These are phyloP conservation scores for Ophiosphaerella narmari DNA, from an alignment of 2,329 filamentous ascomycete genomes.

Conservation along the genomic window DNA sequence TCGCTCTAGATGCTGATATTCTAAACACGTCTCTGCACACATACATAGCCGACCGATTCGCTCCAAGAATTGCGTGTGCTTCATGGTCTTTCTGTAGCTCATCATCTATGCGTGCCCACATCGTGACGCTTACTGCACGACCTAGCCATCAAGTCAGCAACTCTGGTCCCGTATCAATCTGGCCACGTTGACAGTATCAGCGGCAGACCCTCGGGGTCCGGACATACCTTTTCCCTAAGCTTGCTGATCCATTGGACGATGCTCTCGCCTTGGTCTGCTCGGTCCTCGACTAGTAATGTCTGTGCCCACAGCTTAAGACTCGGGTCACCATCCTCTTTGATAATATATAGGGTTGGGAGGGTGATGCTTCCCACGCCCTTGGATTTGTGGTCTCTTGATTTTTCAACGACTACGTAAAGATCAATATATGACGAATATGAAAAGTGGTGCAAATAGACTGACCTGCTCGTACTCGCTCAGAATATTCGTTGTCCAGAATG, in stretches of 20 bases:
- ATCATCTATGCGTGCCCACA: background rate
- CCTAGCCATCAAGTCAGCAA: constrained; percentile 30
- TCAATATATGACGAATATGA: constrained; percentile 2
- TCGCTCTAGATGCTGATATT: background rate
- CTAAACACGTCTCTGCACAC: background rate
- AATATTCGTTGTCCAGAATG: constrained; percentile 93
- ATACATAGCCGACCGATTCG: constrained; percentile 3
- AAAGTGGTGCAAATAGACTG: background rate
- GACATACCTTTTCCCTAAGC: constrained; percentile 87
- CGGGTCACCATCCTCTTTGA: constrained; percentile 94
- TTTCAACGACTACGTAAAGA: constrained; percentile 73
- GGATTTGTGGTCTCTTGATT: constrained; percentile 84
- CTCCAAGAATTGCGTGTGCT: constrained; percentile 1
- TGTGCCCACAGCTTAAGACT: constrained; percentile 96
- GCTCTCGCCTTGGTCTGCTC: constrained; percentile 91
- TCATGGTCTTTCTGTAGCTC: background rate
- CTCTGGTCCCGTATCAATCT: constrained; percentile 18
- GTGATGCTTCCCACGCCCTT: constrained; percentile 90
- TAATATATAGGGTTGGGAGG: constrained; percentile 90
- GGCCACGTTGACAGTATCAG: constrained; percentile 27
- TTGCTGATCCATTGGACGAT: constrained; percentile 91
- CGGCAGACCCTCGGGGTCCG: constrained; percentile 14
- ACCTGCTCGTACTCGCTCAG: constrained; percentile 75
- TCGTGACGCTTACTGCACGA: constrained; percentile 39
- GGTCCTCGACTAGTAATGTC: constrained; percentile 91